Base-by-base conservation (phyloP, 148 eudicot genomes). In the Camellia japonica region DNA sequence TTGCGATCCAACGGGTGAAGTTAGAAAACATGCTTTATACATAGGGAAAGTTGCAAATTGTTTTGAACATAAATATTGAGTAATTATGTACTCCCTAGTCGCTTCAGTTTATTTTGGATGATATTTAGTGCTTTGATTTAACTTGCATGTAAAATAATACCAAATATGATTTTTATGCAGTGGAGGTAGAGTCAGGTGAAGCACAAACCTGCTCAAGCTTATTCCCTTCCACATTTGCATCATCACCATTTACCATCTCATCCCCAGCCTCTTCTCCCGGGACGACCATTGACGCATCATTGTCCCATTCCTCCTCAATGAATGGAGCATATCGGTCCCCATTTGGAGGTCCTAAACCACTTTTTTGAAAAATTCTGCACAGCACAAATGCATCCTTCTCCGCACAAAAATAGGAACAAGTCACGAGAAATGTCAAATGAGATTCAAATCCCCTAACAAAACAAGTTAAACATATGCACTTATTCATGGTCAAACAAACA, bases 191-290 rank as follows among this genome's bases (percentile, higher is more conserved):
- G 38, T 62, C 4, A 9, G 23, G 66, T 62, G 38, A 62, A 20
- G 7, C 65, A 44, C 81, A 79, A 68, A 81, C 68, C 68, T 72
- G 46, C 38, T 65, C 75, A 78, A 56, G 61, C 8, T 72, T 76
- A 79, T 90, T 85, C 66, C 86, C 91, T 75, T 88, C 93, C 63
- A 82, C 79, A 65, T 87, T 87, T 70, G 87, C 79, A 75, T 85
- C 90, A 81, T 88, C 91, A 84, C 81, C 84, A 76, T 83, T 84
- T 11, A 58, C 79, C 7, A 68, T 79, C 20, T 90, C 91, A 71
- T 90, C 93, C 69, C 87, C 93, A 67, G 86, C 85, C 73, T 84
- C 90, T 85, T 64, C 90, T 68, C 93, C 93, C 1, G 91, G 93
- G 67, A 90, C 85, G 51, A 88, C 64, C 71, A 83, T 74, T 12